phyloP scores from a whole-genome alignment of 2,329 filamentous ascomycete genomes.

The Ophiostoma sp. region DNA sequence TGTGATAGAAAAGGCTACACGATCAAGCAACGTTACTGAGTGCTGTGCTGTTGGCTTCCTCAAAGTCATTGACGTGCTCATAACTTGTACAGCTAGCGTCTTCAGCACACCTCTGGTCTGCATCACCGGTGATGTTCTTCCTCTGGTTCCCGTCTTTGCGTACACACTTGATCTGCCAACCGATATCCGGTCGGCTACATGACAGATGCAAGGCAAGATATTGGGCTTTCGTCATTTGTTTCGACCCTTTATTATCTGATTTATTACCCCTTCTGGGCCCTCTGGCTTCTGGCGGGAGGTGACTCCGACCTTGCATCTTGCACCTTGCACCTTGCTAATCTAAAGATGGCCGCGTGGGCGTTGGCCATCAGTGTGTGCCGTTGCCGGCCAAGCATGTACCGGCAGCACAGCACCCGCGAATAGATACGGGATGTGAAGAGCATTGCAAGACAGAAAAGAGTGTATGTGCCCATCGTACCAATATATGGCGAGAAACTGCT shows the following conservation, averaged over 20 bases:
- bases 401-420: not conserved
- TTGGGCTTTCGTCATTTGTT: not conserved
- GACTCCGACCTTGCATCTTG: too few species aligned
- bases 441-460: not conserved
- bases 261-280: not conserved
- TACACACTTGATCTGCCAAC: not conserved
- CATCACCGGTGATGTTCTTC: not conserved
- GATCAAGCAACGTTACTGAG: not conserved
- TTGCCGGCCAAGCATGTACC: too few species aligned
- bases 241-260: not conserved
- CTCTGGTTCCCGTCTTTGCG: too few species aligned
- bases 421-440: not conserved
- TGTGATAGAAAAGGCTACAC: not conserved
- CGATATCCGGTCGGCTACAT: not conserved
- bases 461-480: not conserved
- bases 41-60: not conserved
- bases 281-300: too few species aligned
- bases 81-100: too few species aligned
- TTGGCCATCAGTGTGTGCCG: too few species aligned
- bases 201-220: not conserved
- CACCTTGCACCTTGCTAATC: too few species aligned
- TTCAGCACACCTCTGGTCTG: not conserved
- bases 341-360: too few species aligned
- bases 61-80: not conserved
- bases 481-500: not conserved